Base-by-base conservation (phyloP, 257 asterid species). In the Misopates orontium region DNA sequence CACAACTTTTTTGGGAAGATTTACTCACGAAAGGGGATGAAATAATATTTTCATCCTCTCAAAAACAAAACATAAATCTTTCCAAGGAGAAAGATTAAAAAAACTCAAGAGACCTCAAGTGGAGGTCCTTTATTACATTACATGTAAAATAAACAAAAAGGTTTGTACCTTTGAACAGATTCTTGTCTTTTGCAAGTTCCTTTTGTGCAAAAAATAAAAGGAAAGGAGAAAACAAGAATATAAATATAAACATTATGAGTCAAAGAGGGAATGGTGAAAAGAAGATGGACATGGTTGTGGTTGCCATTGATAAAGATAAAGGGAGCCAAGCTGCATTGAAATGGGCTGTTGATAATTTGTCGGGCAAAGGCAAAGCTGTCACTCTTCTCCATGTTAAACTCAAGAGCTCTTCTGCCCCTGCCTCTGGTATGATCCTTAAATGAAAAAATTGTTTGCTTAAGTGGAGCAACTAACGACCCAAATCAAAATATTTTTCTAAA, bases 281-380 rank as follows among this genome's bases (percentile, higher is more conserved):
- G 70, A 81, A 56, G 59, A 82, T 70, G 32, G 95, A 81, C 60
- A 69, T 67, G 72, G 89, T 87, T 1, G 95, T 75, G 15, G 91
- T 89, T 16, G 96, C 96, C 52, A 90, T 90, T 4, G 95, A 94
- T 73, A 94, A 86, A 70, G 96, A 90, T 63, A 94, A 94, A 81
- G 89, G 84, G 17, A 94, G 99, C 91, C 97, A 90, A 73, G 76
- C 74, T 80, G 97, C 97, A 17, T 62, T 94, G 79, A 94, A 88
- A 90, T 94, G 99, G 99, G 96, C 97, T n/a, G 85, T 82, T 39
- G 99, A 94, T 47, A 40, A 80, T 82, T 85, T 90, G 69, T 74
- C 88, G 68, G 78, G 78, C 71, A 90, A 78, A 72, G 95, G 92
- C 73, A 84, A 88, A 84, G 53, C 16, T 70, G 90, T 90, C 47